Conservation (phyloP, 1,284 basidiomycete genomes). For the Dichomitus squalens region DNA sequence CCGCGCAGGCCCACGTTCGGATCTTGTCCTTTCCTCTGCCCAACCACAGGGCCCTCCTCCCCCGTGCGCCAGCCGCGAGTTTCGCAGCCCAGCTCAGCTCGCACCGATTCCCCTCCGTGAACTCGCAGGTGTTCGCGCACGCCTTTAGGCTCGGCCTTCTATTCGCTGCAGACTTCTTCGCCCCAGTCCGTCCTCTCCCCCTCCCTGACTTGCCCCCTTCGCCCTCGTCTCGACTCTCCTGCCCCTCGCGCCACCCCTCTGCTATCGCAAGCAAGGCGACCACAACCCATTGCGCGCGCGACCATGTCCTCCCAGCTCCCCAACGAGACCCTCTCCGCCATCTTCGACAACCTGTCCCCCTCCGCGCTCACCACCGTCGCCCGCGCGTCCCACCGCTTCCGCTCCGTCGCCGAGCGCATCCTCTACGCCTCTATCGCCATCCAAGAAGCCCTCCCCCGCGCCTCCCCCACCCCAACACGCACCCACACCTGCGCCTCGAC, state of each 20-base stretch:
- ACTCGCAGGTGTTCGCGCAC: background rate
- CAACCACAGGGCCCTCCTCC: background rate
- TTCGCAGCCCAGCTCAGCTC: constrained; percentile 8
- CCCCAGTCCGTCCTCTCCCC: background rate
- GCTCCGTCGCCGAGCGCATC: constrained; percentile 55
- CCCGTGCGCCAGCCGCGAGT: constrained; percentile 1
- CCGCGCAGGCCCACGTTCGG: background rate
- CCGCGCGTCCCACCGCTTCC: constrained; percentile 52
- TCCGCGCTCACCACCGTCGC: constrained; percentile 43
- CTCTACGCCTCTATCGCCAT: constrained; percentile 57
- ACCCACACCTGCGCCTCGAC: constrained; percentile 56
- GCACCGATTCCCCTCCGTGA: background rate
- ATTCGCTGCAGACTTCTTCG: background rate
- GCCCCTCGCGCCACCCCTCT: background rate
- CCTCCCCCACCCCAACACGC: constrained; percentile 43
- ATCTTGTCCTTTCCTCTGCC: background rate
- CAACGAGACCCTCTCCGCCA: constrained; percentile 57
- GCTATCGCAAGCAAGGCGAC: background rate
- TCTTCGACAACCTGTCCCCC: constrained; percentile 49
- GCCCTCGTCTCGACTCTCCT: background rate
- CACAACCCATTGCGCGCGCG: background rate
- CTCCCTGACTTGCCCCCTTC: background rate
- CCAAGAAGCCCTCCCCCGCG: constrained; percentile 46
- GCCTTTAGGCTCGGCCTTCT: constrained; percentile 16
- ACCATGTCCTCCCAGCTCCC: constrained; percentile 41